A percentile compares a stretch with the other conserved stretches of the same genome.
phyloP scores from a whole-genome alignment of 352 stramenopile genomes.

The Lagenidium sp. region DNA sequence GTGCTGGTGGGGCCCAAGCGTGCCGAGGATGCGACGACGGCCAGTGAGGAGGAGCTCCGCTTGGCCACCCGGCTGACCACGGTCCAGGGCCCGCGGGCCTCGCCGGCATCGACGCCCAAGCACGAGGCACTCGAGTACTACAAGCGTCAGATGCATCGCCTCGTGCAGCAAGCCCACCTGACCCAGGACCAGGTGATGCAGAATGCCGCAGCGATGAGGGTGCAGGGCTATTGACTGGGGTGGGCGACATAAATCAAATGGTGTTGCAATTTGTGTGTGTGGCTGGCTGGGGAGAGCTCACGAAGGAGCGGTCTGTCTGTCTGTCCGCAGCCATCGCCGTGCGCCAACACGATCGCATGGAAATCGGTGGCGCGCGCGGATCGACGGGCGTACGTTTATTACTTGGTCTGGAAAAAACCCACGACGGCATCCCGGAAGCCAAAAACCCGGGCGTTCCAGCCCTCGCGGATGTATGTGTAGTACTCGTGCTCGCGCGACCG shows the following conservation, averaged over 20 bases:
- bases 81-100: background rate
- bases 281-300: no score
- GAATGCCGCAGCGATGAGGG: slow-evolving; percentile 9
- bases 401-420: slow-evolving; percentile 42
- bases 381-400: no score
- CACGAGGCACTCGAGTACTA: slow-evolving; percentile 30
- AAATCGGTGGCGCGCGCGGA: no score
- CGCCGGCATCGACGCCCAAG: slow-evolving; percentile 2
- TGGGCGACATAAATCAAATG: no score
- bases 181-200: slow-evolving; percentile 62
- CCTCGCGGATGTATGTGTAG: slow-evolving; percentile 60
- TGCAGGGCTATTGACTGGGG: slow-evolving; percentile 9
- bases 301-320: no score
- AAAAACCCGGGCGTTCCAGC: slow-evolving; percentile 66
- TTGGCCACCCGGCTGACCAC: background rate
- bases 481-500: slow-evolving; percentile 74
- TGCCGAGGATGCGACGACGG: slow-evolving; percentile 4
- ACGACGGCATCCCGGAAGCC: slow-evolving; percentile 44
- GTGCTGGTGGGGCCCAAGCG: slow-evolving; percentile 1
- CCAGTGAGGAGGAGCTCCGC: slow-evolving; percentile 7
- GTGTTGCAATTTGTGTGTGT: no score
- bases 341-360: no score
- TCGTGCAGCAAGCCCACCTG: slow-evolving; percentile 57
- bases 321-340: no score
- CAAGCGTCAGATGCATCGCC: slow-evolving; percentile 55